Evolutionary conservation across 2,329 filamentous ascomycete species (phyloP).

Genomic region (Fusarium nematophilum): DNA sequence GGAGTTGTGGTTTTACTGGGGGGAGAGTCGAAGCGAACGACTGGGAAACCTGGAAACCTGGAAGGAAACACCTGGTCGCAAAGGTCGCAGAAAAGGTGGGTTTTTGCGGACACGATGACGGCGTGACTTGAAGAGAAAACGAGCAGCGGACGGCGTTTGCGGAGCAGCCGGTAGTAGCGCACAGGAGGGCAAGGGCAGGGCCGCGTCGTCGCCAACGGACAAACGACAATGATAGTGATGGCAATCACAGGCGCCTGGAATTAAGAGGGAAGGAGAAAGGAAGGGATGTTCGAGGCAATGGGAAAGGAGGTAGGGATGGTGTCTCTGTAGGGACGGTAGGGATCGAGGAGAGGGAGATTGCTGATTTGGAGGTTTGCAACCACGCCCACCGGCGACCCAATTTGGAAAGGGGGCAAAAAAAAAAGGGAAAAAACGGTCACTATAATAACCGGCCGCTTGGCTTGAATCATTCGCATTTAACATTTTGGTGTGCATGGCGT

Average conservation of each 20-base stretch:
- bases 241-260: neutral
- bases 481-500: neutral
- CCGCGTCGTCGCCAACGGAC: no score
- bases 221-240: no score
- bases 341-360: slow-evolving; percentile 31
- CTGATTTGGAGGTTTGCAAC: slow-evolving; percentile 31
- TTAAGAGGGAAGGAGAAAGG: slow-evolving; percentile 12
- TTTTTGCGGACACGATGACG: slow-evolving; percentile 21
- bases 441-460: slow-evolving; percentile 13
- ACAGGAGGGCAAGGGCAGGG: no score
- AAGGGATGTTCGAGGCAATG: slow-evolving; percentile 10
- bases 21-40: slow-evolving; percentile 31
- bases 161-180: no score
- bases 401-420: slow-evolving; percentile 33
- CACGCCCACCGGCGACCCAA: slow-evolving; percentile 24
- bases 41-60: slow-evolving; percentile 27
- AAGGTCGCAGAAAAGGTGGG: slow-evolving; percentile 19
- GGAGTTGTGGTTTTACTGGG: no score
- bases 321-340: slow-evolving; percentile 7
- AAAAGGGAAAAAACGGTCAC: slow-evolving; percentile 28
- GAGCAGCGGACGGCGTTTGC: slow-evolving; percentile 28
- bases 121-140: slow-evolving; percentile 10
- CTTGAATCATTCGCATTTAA: slow-evolving; percentile 27
- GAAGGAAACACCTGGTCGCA: slow-evolving; percentile 18
- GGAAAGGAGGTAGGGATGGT: slow-evolving; percentile 28